Percentiles rank a stretch among this genome's conserved stretches.
Conservation (phyloP, 257 asterid genomes). For the Catharanthus roseus region DNA sequence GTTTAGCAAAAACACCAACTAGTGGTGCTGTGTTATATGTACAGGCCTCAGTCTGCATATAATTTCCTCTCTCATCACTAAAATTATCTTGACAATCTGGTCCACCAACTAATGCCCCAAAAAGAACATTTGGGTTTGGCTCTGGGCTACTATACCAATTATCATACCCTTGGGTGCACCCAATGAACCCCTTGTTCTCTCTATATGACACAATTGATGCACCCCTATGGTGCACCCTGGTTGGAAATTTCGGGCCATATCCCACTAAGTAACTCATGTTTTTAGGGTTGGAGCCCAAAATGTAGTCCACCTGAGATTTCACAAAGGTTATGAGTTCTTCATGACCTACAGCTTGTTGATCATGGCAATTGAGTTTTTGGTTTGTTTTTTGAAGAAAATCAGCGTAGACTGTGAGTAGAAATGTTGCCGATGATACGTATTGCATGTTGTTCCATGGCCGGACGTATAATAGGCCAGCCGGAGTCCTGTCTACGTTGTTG, state of each 20-base stretch:
- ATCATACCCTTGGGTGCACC: conserved; percentile 70
- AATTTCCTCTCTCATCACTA: conserved; percentile 48
- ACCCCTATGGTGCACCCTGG: conserved; percentile 63
- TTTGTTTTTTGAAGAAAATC: conserved; percentile 38
- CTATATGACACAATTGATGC: conserved; percentile 45
- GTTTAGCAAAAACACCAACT: conserved; percentile 61
- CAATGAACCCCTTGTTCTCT: conserved; percentile 47
- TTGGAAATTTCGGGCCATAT: conserved; percentile 46
- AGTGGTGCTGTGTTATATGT: conserved; percentile 76
- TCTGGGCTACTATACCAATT: conserved; percentile 35
- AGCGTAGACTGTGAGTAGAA: conserved; percentile 50
- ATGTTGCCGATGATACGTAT: conserved; percentile 44
- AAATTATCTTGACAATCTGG: conserved; percentile 49
- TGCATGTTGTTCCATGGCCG: conserved; percentile 84
- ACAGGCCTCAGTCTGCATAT: conserved; percentile 75
- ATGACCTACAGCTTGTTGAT: conserved; percentile 18
- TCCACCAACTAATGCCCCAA: conserved; percentile 78
- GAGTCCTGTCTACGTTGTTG: conserved; percentile 44
- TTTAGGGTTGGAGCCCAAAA: conserved; percentile 60
- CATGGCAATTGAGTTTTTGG: conserved; percentile 33
- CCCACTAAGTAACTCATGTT: conserved; percentile 72
- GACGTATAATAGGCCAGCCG: conserved; percentile 51
- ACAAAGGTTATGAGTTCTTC: conserved; percentile 34
- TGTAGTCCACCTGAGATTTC: conserved; percentile 55
- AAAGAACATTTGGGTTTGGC: conserved; percentile 57